Evolutionary conservation across 805 yeast species (phyloP), one percentile per base, ranked within the genome.

Genomic region (Nakazawaea sp.): DNA sequence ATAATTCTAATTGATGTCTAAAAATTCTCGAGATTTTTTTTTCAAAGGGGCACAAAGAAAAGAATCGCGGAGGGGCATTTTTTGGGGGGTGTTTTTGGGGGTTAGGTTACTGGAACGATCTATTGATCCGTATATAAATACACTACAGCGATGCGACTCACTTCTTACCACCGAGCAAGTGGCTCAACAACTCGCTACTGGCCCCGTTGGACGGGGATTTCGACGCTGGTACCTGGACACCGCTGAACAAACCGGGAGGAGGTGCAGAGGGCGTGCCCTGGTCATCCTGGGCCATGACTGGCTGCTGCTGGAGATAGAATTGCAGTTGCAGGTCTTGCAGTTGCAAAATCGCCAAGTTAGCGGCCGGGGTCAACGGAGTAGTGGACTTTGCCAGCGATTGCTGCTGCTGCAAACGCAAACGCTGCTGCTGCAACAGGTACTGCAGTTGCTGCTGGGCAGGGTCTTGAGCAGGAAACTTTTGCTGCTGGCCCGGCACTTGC

Each of bases 101-200:
- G n/a, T n/a, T n/a, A n/a, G n/a, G n/a, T n/a, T n/a, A n/a, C n/a
- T n/a, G n/a, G n/a, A n/a, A n/a, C n/a, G n/a, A n/a, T n/a, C n/a
- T n/a, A n/a, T n/a, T n/a, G n/a, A n/a, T n/a, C n/a, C n/a, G n/a
- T n/a, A n/a, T n/a, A n/a, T n/a, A n/a, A n/a, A n/a, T n/a, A n/a
- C n/a, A n/a, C n/a, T n/a, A n/a, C n/a, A n/a, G n/a, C n/a, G n/a
- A n/a, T n/a, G n/a, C n/a, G n/a, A n/a, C n/a, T 21, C 19, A 37
- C 48, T 64, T 74, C 53, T 81, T 84, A 20, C 94, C 94, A 48
- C 81, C 80, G 78, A 88, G 80, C 53, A 88, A 66, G 57, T 87
- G 96, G 41, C 78, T 85, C 49, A 88, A 68, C 51, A 88, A 68
- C 53, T 87, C 95, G 28, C 87, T 78, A 42, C 59, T 55, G 42